Percentiles rank a stretch among this genome's conserved stretches.
Evolutionary conservation across 306 rosid genomes (phyloP).

Genomic region (Sesbania bispinosa): DNA sequence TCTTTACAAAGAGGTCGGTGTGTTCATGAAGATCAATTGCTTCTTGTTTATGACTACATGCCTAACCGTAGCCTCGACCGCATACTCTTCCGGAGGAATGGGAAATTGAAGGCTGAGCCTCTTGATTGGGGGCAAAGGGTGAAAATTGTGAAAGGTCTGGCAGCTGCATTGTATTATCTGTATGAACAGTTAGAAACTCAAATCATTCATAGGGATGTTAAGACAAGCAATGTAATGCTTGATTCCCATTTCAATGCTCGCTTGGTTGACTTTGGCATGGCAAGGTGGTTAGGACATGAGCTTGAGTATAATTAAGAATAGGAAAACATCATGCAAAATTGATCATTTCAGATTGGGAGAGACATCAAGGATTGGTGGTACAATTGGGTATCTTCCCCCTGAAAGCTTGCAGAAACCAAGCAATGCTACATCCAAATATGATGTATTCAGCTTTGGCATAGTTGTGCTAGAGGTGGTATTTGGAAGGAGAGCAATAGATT

Average conservation of each 20-base stretch:
- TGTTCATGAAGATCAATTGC: too few species aligned
- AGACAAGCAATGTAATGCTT: too few species aligned
- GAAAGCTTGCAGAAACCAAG: slow-evolving; percentile 69
- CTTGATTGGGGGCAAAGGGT: slow-evolving; percentile 54
- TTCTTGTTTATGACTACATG: too few species aligned
- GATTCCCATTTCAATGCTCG: slow-evolving; percentile 71
- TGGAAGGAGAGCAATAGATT: slow-evolving; percentile 76
- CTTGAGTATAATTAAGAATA: slow-evolving; percentile 41
- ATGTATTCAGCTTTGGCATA: slow-evolving; percentile 84
- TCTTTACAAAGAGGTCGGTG: too few species aligned
- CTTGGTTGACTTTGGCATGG: slow-evolving; percentile 84
- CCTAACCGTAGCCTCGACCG: slow-evolving; percentile 81
- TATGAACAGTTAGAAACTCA: too few species aligned
- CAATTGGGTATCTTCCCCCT: too few species aligned
- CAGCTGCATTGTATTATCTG: too few species aligned
- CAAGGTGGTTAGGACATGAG: slow-evolving; percentile 85
- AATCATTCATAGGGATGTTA: too few species aligned
- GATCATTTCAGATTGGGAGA: slow-evolving; percentile 63
- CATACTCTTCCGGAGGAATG: slow-evolving; percentile 51
- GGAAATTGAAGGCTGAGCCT: slow-evolving; percentile 29
- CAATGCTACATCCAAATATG: slow-evolving; percentile 67
- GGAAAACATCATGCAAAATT: slow-evolving; percentile 32
- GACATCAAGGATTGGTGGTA: slow-evolving; percentile 78
- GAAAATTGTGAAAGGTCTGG: too few species aligned
- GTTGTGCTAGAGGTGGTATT: slow-evolving; percentile 77